A percentile compares a stretch with the other conserved stretches of the same genome.
Evolutionary conservation across 2,329 filamentous ascomycete genomes (phyloP).

Genomic region (Nothophaeocryptopus gaeumannii): DNA sequence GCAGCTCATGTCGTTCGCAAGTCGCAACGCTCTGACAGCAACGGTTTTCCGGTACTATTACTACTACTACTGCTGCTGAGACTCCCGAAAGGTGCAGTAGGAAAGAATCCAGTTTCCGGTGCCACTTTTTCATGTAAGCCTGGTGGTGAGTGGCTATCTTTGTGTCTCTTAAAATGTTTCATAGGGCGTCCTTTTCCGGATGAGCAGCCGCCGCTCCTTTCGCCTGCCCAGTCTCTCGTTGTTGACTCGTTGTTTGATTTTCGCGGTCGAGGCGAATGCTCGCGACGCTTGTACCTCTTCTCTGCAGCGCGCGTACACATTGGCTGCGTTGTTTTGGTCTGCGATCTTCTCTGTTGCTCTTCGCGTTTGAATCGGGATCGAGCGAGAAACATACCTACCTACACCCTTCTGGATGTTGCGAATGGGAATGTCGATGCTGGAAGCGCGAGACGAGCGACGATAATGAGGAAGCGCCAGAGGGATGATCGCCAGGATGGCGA

Average conservation of each 20-base stretch:
- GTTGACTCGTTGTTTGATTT: neutral
- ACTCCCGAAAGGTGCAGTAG: no score
- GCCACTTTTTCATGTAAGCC: neutral
- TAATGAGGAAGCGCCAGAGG: neutral
- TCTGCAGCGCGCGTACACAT: neutral
- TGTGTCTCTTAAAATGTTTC: neutral
- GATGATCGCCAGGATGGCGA: neutral
- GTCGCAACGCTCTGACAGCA: conserved; percentile 1
- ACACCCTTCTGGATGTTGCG: neutral
- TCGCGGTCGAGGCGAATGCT: neutral
- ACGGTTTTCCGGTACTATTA: no score
- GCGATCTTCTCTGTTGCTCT: neutral
- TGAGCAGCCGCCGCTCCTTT: no score
- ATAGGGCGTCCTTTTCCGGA: neutral
- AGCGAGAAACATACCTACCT: neutral
- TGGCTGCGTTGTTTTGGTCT: neutral
- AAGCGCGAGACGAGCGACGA: neutral
- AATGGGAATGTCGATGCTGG: neutral
- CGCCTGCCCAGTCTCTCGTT: no score
- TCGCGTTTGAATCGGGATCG: neutral
- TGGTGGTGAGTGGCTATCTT: neutral
- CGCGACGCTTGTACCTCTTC: conserved; percentile 1
- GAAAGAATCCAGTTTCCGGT: no score
- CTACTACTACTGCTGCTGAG: no score
- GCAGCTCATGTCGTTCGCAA: conserved; percentile 8